phyloP scores from a whole-genome alignment of 2,329 filamentous ascomycete genomes.

The Pseudocercospora fuligena region DNA sequence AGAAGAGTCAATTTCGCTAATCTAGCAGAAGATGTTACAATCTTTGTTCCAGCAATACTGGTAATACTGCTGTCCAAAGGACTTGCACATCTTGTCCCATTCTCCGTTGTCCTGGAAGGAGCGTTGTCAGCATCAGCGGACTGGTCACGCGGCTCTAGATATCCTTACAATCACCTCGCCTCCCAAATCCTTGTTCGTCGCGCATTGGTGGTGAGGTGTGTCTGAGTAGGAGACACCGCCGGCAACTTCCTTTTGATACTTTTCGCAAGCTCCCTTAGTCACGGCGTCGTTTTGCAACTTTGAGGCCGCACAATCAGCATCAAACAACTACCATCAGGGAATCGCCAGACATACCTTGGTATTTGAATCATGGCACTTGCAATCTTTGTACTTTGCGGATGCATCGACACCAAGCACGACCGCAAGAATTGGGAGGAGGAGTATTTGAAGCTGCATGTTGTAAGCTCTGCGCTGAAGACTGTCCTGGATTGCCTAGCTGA shows the following conservation, averaged over 20 bases:
- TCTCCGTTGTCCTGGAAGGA: not conserved
- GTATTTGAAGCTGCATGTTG: not conserved
- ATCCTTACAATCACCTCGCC: not conserved
- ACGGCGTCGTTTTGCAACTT: conserved; percentile 3
- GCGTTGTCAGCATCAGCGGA: not conserved
- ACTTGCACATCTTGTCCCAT: conserved; percentile 6
- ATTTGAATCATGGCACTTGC: conserved; percentile 6
- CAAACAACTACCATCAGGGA: no score
- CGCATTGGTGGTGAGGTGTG: not conserved
- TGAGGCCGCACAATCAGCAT: no score
- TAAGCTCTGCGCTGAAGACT: not conserved
- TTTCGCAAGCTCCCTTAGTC: not conserved
- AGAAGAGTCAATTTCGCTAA: not conserved
- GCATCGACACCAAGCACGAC: not conserved
- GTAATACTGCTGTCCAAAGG: conserved; percentile 1
- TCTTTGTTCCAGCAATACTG: conserved; percentile 9
- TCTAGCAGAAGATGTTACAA: not conserved
- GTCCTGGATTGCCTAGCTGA: no score
- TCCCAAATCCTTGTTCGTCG: not conserved
- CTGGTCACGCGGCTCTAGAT: not conserved
- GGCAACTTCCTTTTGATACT: not conserved
- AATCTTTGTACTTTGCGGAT: not conserved
- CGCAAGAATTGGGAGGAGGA: not conserved
- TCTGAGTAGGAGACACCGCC: not conserved
- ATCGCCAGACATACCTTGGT: not conserved